Conservation (phyloP, 1,284 basidiomycete species). For the Cryptococcus maquisensis region DNA sequence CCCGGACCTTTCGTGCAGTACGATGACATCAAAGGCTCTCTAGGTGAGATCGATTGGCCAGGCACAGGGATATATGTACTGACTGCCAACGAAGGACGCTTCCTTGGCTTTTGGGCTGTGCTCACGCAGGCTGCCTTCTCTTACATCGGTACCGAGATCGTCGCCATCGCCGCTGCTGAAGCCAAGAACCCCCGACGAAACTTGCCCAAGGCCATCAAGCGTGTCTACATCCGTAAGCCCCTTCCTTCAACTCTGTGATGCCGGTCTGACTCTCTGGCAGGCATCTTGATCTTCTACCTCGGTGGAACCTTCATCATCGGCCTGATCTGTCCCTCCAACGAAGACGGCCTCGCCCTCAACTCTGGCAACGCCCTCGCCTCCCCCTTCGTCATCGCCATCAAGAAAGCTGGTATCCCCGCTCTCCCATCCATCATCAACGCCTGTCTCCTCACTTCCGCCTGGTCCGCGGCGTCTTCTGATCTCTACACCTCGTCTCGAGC, state of each 20-base stretch:
- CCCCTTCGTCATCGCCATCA: constrained; percentile 72
- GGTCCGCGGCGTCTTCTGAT: constrained; percentile 56
- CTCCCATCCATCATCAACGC: constrained; percentile 66
- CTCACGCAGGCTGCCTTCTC: constrained; percentile 49
- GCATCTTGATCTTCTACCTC: constrained; percentile 66
- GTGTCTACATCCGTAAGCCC: constrained; percentile 71
- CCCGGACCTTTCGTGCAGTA: constrained; percentile 52
- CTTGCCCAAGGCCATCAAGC: constrained; percentile 68
- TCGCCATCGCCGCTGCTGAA: constrained; percentile 51
- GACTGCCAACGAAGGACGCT: constrained; percentile 18
- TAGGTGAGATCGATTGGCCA: too few relatives aligned
- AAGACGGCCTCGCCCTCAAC: constrained; percentile 56
- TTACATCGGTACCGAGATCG: constrained; percentile 47
- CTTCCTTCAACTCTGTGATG: constrained; percentile 58
- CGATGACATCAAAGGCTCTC: constrained; percentile 39
- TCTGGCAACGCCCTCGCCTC: constrained; percentile 63
- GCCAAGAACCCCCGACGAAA: constrained; percentile 64
- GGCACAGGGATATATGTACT: too few relatives aligned
- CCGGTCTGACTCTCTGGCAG: background rate
- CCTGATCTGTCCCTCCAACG: constrained; percentile 67
- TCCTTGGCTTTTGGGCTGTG: constrained; percentile 55
- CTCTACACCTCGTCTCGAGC: constrained; percentile 56
- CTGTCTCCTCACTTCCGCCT: constrained; percentile 58
- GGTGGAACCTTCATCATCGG: constrained; percentile 58
- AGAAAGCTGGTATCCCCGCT: constrained; percentile 66